Evolutionary conservation across 2,329 filamentous ascomycete species (phyloP).

Genomic region (Sarocladium kiliense): DNA sequence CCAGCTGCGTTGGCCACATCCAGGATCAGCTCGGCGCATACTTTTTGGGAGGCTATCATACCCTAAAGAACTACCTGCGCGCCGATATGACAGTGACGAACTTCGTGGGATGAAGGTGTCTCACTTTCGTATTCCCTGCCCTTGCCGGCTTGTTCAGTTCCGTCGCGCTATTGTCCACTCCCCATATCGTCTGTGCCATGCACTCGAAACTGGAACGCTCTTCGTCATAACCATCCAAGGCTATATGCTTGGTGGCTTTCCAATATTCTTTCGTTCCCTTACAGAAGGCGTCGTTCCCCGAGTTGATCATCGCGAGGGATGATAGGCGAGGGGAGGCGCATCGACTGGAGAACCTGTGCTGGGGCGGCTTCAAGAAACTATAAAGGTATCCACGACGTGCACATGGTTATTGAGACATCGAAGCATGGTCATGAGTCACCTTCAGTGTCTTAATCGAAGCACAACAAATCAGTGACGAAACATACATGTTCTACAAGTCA

Average conservation of each 20-base stretch:
- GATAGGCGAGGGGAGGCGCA: neutral
- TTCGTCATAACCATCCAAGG: neutral
- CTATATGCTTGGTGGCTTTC: neutral
- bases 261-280: too few species aligned
- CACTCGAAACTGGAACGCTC: neutral
- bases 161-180: neutral
- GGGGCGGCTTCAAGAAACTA: neutral
- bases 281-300: too few species aligned
- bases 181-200: too few species aligned
- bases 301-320: neutral
- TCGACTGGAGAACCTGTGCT: too few species aligned
- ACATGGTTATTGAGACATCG: neutral
- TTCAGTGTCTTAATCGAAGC: neutral
- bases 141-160: neutral
- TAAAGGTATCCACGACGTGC: neutral
- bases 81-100: neutral
- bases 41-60: neutral
- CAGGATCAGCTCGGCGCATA: neutral
- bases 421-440: neutral
- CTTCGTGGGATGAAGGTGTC: conserved; percentile 1
- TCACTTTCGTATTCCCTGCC: neutral
- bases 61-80: too few species aligned
- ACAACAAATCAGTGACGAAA: neutral
- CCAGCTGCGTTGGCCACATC: neutral
- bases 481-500: neutral